Base-by-base conservation (phyloP, 2,329 filamentous ascomycete species). In the Thelonectria rubi region DNA sequence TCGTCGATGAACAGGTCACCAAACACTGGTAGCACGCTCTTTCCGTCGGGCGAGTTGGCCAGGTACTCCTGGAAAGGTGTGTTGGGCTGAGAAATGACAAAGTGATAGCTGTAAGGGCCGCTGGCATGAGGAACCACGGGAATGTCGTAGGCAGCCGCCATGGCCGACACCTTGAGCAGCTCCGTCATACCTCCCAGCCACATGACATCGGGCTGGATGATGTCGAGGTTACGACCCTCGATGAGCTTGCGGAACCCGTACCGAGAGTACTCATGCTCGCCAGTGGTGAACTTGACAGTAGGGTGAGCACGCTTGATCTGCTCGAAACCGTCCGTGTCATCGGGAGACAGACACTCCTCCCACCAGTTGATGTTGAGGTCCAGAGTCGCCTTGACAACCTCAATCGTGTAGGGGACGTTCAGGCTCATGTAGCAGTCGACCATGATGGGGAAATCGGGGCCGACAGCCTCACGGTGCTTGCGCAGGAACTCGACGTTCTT, bases 341-440 rank as follows among this genome's bases (percentile, higher is more conserved):
- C 94, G 11, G 94, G 94, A 30, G 89, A 91, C 65, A 97, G 81
- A 67, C 93, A 96, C 81, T 97, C 94, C 81, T 97, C 94, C 93
- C 93, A 97, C 94, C 94, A 97, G 81, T 97, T 93, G 76, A 97
- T 94, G 77, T 94, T 86, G 68, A 97, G 85, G 69, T 93, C 88
- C 70, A 92, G 86, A 74, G 90, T 93, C 53, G 89, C 90, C 79
- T 94, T 91, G 63, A 91, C 94, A 21, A 97, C 84, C 78, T 97
- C 91, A 69, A 97, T 97, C 4, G 92, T 97, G 80, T 97, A 97
- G 1, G 91, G 82, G 24, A 97, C 94, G 72, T 94, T 97, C 73
- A 97, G 82, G 69, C 91, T 94, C 94, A 97, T 97, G 80, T 97
- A 97, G 83, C 94, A 97, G 80, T 97, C 94, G 5, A 97, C 94